Evolutionary conservation across 2,329 filamentous ascomycete species (phyloP).

Genomic region (Colletotrichum gloeosporioides): DNA sequence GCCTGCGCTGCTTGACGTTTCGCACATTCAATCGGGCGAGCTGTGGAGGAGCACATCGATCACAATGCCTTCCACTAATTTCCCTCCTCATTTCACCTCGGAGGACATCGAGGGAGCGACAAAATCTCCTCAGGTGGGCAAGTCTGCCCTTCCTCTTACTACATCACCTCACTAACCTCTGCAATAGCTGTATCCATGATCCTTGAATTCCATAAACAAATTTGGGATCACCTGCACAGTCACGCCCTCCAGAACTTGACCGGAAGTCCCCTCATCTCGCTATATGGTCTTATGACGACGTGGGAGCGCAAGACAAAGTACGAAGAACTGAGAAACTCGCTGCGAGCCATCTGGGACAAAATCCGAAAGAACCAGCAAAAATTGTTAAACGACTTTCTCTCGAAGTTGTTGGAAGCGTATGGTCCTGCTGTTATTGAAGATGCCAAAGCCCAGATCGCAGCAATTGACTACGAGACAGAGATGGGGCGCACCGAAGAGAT

Average conservation of each 20-base stretch:
- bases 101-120: not conserved
- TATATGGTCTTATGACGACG: not conserved
- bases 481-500: not conserved
- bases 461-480: not conserved
- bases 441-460: not conserved
- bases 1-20: not conserved
- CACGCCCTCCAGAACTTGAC: not conserved
- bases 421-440: not conserved
- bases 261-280: not conserved
- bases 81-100: not conserved
- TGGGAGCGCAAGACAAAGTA: not conserved
- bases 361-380: not conserved
- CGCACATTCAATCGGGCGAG: not conserved
- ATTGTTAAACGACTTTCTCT: not conserved
- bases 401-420: not conserved
- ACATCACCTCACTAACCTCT: not conserved
- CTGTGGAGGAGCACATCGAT: not conserved
- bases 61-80: not conserved
- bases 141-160: not conserved
- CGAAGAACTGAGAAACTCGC: not conserved
- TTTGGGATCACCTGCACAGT: not conserved
- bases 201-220: not conserved
- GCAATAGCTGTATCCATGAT: not conserved
- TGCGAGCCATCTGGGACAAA: not conserved
- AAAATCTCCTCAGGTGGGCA: not conserved